Conservation (phyloP, 805 yeast genomes). For the Kodamaea sagamina region DNA sequence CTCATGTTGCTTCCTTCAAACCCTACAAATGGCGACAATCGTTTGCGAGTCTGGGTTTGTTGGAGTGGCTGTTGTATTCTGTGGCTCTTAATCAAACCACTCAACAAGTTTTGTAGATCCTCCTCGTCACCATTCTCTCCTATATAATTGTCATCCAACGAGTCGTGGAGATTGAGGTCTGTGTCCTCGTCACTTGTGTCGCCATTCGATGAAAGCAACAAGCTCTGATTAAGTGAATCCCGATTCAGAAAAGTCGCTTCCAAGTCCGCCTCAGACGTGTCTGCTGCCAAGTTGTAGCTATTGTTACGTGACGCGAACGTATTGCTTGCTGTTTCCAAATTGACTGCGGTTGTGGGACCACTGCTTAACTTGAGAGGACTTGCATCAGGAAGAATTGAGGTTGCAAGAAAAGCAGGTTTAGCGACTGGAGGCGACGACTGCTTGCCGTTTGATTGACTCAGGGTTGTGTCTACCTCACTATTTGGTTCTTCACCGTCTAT, state of each 20-base stretch:
- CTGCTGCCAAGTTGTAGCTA: slow-evolving; percentile 6
- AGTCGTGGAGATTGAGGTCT: slow-evolving; percentile 10
- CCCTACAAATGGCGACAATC: slow-evolving; percentile 10
- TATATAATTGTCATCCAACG: slow-evolving; percentile 12
- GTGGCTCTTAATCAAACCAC: slow-evolving; percentile 23
- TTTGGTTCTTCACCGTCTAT: too few species aligned
- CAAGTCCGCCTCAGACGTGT: slow-evolving; percentile 4
- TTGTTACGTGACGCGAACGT: slow-evolving; percentile 1
- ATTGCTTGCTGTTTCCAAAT: slow-evolving; percentile 20
- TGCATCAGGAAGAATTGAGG: neutral
- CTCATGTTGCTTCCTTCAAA: neutral
- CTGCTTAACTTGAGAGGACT: slow-evolving; percentile 10
- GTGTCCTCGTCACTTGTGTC: slow-evolving; percentile 12
- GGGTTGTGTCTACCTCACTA: too few species aligned
- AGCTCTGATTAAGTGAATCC: slow-evolving; percentile 5
- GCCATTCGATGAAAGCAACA: slow-evolving; percentile 3
- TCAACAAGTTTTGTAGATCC: slow-evolving; percentile 26
- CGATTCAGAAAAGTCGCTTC: slow-evolving; percentile 11
- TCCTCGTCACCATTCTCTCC: slow-evolving; percentile 18
- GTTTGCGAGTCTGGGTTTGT: neutral
- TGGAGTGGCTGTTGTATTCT: slow-evolving; percentile 6
- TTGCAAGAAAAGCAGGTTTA: neutral
- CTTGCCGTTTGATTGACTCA: too few species aligned
- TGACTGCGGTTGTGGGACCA: slow-evolving; percentile 26
- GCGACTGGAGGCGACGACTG: neutral